Conservation (phyloP, 1,139 yeast genomes). For the Yamadazyma diospyri region DNA sequence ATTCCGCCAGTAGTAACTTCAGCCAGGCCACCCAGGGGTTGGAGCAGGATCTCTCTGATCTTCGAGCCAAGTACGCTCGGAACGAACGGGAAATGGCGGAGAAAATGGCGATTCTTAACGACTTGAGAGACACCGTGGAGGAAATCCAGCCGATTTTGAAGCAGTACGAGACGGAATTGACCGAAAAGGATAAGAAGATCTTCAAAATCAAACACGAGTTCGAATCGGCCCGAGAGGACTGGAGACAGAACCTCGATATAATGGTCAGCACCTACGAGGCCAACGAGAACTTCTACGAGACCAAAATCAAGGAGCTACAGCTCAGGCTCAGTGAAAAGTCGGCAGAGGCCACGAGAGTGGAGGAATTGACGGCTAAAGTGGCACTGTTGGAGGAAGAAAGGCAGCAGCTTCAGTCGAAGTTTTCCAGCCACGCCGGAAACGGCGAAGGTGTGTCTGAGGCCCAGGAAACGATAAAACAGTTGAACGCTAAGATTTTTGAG, state of each 20-base stretch:
- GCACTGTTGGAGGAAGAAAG: constrained; percentile 7
- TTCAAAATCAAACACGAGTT: constrained; percentile 36
- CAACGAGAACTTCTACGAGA: constrained; percentile 33
- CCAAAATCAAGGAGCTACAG: constrained; percentile 19
- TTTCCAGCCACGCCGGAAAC: too few species aligned
- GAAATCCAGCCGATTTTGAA: constrained; percentile 45
- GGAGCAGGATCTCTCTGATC: constrained; percentile 16
- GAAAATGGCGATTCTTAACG: constrained; percentile 35
- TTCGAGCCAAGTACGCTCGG: constrained; percentile 19
- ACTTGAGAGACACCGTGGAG: constrained; percentile 40
- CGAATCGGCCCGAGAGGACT: constrained; percentile 53
- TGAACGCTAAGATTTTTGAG: constrained; percentile 12
- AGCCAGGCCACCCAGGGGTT: constrained; percentile 2
- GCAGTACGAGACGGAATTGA: constrained; percentile 37
- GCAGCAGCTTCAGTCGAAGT: neutral
- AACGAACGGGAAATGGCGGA: constrained; percentile 30
- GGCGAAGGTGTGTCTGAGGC: neutral
- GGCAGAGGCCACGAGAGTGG: constrained; percentile 6
- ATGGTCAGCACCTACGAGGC: constrained; percentile 46
- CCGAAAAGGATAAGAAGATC: constrained; percentile 43
- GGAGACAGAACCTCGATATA: constrained; percentile 54
- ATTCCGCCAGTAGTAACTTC: constrained; percentile 3
- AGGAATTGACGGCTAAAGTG: constrained; percentile 5
- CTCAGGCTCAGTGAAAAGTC: constrained; percentile 10
- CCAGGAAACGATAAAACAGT: constrained; percentile 1